Evolutionary conservation across 306 rosid genomes (phyloP).

Genomic region (Purshia tridentata): DNA sequence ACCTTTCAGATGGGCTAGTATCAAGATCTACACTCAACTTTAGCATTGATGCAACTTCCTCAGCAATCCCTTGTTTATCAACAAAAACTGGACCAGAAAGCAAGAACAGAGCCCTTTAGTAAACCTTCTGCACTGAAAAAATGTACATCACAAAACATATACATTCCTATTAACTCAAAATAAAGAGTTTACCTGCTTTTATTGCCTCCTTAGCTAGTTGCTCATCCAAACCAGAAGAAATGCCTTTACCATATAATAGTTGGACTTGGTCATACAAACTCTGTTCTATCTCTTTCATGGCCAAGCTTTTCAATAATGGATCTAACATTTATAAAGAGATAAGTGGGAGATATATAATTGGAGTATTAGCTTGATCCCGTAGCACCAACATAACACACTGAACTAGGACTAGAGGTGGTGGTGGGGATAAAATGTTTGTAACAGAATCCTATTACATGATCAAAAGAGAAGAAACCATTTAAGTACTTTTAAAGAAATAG

Average conservation of each 20-base stretch:
- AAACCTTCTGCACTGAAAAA: conserved; percentile 26
- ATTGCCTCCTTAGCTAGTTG: conserved; percentile 73
- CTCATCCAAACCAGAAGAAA: conserved; percentile 66
- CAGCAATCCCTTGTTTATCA: conserved; percentile 81
- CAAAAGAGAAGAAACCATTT: background rate
- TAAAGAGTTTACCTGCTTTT: conserved; percentile 59
- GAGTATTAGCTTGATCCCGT: conserved; percentile 31
- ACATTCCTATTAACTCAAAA: conserved; percentile 27
- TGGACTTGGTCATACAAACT: conserved; percentile 71
- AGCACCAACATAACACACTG: background rate
- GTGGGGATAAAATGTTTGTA: conserved; percentile 12
- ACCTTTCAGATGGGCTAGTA: conserved; percentile 77
- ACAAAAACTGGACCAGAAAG: conserved; percentile 60
- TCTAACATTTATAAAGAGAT: conserved; percentile 39
- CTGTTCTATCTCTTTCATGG: conserved; percentile 63
- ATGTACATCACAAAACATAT: conserved; percentile 20
- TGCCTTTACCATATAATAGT: conserved; percentile 44
- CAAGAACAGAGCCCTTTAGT: conserved; percentile 36
- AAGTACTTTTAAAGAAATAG: background rate
- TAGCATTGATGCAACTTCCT: conserved; percentile 78
- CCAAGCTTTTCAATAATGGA: conserved; percentile 74
- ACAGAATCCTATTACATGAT: conserved; percentile 12
- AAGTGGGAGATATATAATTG: too few relatives aligned
- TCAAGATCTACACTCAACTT: conserved; percentile 82
- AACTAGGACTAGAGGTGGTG: background rate